These are phyloP conservation scores for Colletotrichum horii DNA, from an alignment of 2,329 filamentous ascomycete genomes.

Conservation along the genomic window DNA sequence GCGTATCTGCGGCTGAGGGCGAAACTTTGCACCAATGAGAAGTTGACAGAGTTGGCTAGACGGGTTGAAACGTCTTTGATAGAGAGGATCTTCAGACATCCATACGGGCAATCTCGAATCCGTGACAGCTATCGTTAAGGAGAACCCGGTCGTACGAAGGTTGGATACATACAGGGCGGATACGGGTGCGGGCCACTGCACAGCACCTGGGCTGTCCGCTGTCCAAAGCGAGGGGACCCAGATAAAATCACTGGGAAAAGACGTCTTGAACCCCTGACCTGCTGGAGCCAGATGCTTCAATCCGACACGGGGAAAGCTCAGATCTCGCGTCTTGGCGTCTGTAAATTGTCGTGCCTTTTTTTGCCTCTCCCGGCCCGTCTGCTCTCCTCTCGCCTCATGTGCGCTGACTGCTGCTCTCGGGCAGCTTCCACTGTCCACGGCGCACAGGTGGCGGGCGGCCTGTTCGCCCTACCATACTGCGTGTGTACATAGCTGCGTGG, in stretches of 20 bases:
- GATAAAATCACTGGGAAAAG: not conserved
- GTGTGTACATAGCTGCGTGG: not conserved
- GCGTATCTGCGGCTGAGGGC: not conserved
- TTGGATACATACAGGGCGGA: not conserved
- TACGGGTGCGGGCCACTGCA: not conserved
- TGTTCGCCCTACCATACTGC: not conserved
- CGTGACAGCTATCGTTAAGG: not conserved
- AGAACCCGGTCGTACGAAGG: not conserved
- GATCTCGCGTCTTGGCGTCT: slow-evolving; percentile 14
- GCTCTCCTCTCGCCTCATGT: not conserved
- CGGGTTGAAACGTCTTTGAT: slow-evolving; percentile 1
- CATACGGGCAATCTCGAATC: not conserved
- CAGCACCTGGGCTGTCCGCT: too few species aligned
- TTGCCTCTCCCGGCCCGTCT: not conserved
- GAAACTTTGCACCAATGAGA: not conserved
- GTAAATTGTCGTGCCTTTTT: not conserved
- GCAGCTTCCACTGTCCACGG: not conserved
- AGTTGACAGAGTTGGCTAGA: not conserved
- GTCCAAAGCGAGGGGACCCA: not conserved
- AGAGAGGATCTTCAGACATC: not conserved
- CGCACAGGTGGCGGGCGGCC: not conserved
- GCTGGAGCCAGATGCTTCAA: not conserved
- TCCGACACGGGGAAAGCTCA: slow-evolving; percentile 10
- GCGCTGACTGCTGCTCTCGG: not conserved
- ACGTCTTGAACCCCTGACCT: not conserved